A percentile compares a stretch with the other conserved stretches of the same genome.
phyloP scores from a whole-genome alignment of 768 basidiomycete genomes.

The Tylopilus rubrobrunneus region DNA sequence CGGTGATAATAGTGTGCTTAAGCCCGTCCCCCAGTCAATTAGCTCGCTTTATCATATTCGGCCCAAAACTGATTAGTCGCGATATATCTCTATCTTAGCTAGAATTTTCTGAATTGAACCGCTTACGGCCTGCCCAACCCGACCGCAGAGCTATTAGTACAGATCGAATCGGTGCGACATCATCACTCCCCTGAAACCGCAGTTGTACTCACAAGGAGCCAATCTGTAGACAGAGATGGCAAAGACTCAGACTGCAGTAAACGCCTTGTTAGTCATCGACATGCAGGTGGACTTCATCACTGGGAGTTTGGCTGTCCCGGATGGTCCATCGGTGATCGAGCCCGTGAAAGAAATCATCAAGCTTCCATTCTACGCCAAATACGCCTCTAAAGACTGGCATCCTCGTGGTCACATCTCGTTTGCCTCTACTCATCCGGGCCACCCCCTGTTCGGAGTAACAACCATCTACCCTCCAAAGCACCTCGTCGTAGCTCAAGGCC shows the following conservation, averaged over 20 bases:
- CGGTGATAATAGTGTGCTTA: no score
- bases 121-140: no score
- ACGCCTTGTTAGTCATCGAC: slow-evolving; percentile 69
- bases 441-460: slow-evolving; percentile 38
- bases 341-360: slow-evolving; percentile 55
- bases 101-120: no score
- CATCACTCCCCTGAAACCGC: neutral
- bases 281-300: slow-evolving; percentile 82
- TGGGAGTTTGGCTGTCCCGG: slow-evolving; percentile 69
- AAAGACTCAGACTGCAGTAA: slow-evolving; percentile 2
- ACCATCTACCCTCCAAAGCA: slow-evolving; percentile 33
- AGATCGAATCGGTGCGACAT: neutral
- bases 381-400: slow-evolving; percentile 60
- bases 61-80: no score
- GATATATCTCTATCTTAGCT: no score
- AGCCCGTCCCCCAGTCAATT: no score
- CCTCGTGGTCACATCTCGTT: slow-evolving; percentile 70
- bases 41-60: no score
- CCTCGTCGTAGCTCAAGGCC: slow-evolving; percentile 28
- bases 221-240: slow-evolving; percentile 14
- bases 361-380: slow-evolving; percentile 47
- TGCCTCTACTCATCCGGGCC: slow-evolving; percentile 44
- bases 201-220: neutral
- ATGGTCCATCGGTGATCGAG: slow-evolving; percentile 54
- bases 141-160: neutral